Evolutionary conservation across 768 basidiomycete species (phyloP), one percentile per base, ranked within the genome.

Genomic region (Dentipellis fragilis): DNA sequence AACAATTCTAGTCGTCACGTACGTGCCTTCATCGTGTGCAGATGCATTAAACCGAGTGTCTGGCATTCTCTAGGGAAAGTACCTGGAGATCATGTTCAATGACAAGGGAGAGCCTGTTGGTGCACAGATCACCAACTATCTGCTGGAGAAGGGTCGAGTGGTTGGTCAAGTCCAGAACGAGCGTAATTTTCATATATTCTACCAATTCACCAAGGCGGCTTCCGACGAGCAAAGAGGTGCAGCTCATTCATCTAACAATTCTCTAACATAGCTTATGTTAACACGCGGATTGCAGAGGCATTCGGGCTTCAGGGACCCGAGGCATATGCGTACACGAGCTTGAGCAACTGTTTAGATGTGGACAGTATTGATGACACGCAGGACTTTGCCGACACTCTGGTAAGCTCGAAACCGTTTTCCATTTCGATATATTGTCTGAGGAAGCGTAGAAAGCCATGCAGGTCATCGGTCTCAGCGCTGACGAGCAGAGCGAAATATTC

Each of bases 71-170:
- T 29, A 97, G 93, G 95, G 96, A 21, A 99, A 99, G 79, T 99
- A 99, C 67, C 77, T 99, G 9, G 94, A 99, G 71, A 97, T 99
- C 69, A 97, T 98, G 90, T 99, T 99, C 73, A 96, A 99, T 63
- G 72, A 78, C 19, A 79, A 83, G 14, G 94, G 94, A 52, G 90
- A 94, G 65, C 96, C 96, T 16, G 84, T 98, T 38, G 96, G 96
- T 42, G 96, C 96, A 0, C 92, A 96, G 66, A 98, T 99, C 59
- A 98, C 96, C 7, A 99, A 98, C 68, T 99, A 99, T 66, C 80
- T 99, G 10, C 73, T 99, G 58, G 96, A 99, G 72, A 99, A 99
- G 71, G 90, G 92, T 19, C 83, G 93, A 58, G 92, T 98, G 11
- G 94, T 97, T 10, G 93, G 94, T 36, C 96, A 99, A 66, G 89